Evolutionary conservation across 768 basidiomycete genomes (phyloP).

Genomic region (Butyriboletus loyo): DNA sequence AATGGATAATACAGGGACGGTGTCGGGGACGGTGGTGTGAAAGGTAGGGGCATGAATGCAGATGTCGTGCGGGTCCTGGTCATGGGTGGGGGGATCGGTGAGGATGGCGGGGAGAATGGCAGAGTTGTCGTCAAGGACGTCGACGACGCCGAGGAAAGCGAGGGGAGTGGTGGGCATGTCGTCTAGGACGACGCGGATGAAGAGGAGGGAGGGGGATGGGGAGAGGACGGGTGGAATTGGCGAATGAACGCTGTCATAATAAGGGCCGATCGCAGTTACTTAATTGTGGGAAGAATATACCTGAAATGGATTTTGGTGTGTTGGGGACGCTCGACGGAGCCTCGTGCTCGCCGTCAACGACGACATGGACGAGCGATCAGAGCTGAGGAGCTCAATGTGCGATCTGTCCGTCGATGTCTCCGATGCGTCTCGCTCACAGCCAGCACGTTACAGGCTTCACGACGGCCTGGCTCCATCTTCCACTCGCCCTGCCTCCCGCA

Average conservation of each 20-base stretch:
- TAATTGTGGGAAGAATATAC: slow-evolving; percentile 26
- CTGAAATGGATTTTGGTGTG: background rate
- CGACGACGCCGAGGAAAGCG: slow-evolving; percentile 15
- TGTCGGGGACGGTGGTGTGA: slow-evolving; percentile 13
- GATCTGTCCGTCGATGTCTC: slow-evolving; percentile 9
- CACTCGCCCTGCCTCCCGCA: slow-evolving; percentile 18
- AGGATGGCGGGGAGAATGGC: slow-evolving; percentile 15
- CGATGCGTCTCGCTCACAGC: slow-evolving; percentile 19
- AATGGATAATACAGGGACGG: slow-evolving; percentile 33
- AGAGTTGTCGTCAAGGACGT: slow-evolving; percentile 17
- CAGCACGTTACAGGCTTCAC: slow-evolving; percentile 18
- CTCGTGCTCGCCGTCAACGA: slow-evolving; percentile 26
- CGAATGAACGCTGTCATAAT: slow-evolving; percentile 30
- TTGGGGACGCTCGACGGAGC: slow-evolving; percentile 3
- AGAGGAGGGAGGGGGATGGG: background rate
- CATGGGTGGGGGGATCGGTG: slow-evolving; percentile 23
- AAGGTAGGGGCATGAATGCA: slow-evolving; percentile 29
- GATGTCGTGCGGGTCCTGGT: slow-evolving; percentile 33
- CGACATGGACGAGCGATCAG: slow-evolving; percentile 28
- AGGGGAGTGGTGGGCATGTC: slow-evolving; percentile 23
- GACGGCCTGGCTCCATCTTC: slow-evolving; percentile 19
- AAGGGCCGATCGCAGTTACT: slow-evolving; percentile 28
- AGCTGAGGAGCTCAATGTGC: slow-evolving; percentile 21
- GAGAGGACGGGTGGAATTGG: slow-evolving; percentile 17
- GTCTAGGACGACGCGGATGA: slow-evolving; percentile 2